Conservation (phyloP, 805 yeast genomes). For the Lipomyces spencermartinsiae region DNA sequence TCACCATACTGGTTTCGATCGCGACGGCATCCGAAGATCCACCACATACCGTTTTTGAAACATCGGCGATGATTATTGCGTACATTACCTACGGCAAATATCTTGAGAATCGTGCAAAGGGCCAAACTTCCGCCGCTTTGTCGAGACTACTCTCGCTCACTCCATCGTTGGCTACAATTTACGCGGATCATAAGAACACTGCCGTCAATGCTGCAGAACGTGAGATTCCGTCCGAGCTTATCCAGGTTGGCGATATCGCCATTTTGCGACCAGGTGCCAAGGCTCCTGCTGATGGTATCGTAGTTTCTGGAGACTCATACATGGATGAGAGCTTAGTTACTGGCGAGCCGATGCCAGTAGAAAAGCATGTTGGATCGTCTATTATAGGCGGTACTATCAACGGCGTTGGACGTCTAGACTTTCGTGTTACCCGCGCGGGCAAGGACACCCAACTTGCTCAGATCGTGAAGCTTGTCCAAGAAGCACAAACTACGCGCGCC, state of each 20-base stretch:
- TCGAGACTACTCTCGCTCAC: constrained; percentile 79
- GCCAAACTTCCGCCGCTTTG: constrained; percentile 88
- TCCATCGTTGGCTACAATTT: constrained; percentile 75
- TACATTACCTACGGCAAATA: constrained; percentile 91
- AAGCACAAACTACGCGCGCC: constrained; percentile 86
- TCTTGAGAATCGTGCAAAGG: constrained; percentile 90
- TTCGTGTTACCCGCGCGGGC: constrained; percentile 75
- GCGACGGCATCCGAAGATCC: constrained; percentile 51
- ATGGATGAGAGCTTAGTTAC: constrained; percentile 89
- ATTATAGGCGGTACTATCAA: constrained; percentile 93
- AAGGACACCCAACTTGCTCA: constrained; percentile 85
- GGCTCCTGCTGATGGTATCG: constrained; percentile 89
- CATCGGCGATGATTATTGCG: constrained; percentile 80
- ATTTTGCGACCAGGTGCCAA: constrained; percentile 84
- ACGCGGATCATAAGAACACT: constrained; percentile 47
- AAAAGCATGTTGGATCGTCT: constrained; percentile 62
- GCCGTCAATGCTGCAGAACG: constrained; percentile 48
- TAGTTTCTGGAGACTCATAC: constrained; percentile 78
- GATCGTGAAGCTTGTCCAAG: constrained; percentile 82
- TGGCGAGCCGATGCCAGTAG: constrained; percentile 85
- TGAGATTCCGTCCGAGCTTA: constrained; percentile 70
- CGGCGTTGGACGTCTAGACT: constrained; percentile 72
- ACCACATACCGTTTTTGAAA: constrained; percentile 74
- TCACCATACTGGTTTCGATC: constrained; percentile 58
- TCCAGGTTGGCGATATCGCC: constrained; percentile 79